Evolutionary conservation across 2,329 filamentous ascomycete species (phyloP).

Genomic region (Achaetomium macrosporum): DNA sequence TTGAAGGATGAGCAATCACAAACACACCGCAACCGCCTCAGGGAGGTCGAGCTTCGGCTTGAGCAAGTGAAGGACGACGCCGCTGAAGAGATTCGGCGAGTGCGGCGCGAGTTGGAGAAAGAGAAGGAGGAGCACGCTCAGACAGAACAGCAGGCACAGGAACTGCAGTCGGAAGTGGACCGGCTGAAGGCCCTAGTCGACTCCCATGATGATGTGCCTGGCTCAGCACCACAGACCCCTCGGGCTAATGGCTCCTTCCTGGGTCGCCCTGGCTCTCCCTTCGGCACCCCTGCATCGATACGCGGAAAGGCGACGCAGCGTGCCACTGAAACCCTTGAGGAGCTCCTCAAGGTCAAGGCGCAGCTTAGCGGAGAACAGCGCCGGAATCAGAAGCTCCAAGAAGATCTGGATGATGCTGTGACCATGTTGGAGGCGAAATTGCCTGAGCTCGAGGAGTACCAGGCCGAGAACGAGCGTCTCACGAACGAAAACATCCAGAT

Average conservation of each 20-base stretch:
- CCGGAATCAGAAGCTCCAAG: conserved; percentile 65
- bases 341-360: conserved; percentile 62
- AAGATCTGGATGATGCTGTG: conserved; percentile 80
- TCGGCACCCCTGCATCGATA: conserved; percentile 54
- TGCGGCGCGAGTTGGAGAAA: conserved; percentile 53
- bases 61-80: conserved; percentile 63
- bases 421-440: conserved; percentile 76
- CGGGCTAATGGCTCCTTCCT: conserved; percentile 51
- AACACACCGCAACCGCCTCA: conserved; percentile 63
- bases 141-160: conserved; percentile 44
- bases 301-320: conserved; percentile 52
- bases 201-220: conserved; percentile 33
- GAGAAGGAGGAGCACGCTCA: conserved; percentile 42
- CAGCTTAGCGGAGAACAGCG: conserved; percentile 69
- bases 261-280: conserved; percentile 52
- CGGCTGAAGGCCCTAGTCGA: conserved; percentile 45
- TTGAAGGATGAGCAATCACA: conserved; percentile 71
- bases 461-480: conserved; percentile 72
- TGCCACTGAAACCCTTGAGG: conserved; percentile 58
- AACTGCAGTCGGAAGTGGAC: conserved; percentile 50
- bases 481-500: conserved; percentile 77
- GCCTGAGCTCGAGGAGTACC: conserved; percentile 82
- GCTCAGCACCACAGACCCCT: conserved; percentile 55
- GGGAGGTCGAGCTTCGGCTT: conserved; percentile 59
- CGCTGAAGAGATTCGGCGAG: conserved; percentile 51